A percentile compares a stretch with the other conserved stretches of the same genome.
These are phyloP conservation scores for Acer yangbiense DNA, from an alignment of 345 rosid species.

Conservation along the genomic window DNA sequence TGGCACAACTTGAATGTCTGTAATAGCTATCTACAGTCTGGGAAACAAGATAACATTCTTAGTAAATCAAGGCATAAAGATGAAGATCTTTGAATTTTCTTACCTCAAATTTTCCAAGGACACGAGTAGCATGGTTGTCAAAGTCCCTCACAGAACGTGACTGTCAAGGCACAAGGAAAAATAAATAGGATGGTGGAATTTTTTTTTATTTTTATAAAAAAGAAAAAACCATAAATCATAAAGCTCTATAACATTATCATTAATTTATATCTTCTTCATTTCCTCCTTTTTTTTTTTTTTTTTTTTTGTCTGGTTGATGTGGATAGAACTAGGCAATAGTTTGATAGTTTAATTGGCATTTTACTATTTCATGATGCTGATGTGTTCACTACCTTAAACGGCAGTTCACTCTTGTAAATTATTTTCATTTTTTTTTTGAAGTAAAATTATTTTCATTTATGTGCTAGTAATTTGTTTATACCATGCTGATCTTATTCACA, in stretches of 20 bases:
- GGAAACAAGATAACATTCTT: conserved; percentile 7
- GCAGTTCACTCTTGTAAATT: background rate
- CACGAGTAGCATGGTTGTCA: conserved; percentile 34
- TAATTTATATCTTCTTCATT: background rate
- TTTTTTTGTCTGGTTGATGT: background rate
- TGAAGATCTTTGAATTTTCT: background rate
- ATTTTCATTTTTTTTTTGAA: no score
- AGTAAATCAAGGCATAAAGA: background rate
- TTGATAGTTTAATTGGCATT: no score
- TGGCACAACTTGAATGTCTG: conserved; percentile 32
- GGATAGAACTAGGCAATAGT: background rate
- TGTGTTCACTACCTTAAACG: background rate
- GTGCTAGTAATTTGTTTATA: background rate
- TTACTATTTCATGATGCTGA: background rate
- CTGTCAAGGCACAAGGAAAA: conserved; percentile 25
- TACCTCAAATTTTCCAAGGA: conserved; percentile 43
- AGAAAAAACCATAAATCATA: background rate
- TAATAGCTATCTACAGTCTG: conserved; percentile 45
- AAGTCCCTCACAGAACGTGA: conserved; percentile 38
- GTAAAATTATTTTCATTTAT: background rate
- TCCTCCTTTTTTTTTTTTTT: background rate
- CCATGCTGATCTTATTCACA: background rate
- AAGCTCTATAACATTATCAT: background rate
- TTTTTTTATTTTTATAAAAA: background rate
- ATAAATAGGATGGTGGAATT: background rate